A percentile compares a stretch with the other conserved stretches of the same genome.
Conservation (phyloP, 306 rosid species). For the peach (Prunus persica) region DNA sequence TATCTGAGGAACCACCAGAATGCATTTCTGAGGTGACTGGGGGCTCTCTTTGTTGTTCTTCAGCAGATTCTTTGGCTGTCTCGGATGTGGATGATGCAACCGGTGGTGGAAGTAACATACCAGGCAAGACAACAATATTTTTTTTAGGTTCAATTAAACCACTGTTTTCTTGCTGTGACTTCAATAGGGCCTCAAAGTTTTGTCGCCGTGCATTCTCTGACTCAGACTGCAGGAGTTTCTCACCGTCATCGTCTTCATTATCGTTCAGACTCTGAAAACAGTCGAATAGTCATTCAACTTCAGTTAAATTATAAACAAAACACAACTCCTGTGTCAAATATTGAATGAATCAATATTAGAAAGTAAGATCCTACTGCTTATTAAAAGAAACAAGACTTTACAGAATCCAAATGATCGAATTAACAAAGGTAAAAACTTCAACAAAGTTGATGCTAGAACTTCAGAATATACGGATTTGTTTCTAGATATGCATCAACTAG, state of each 20-base stretch:
- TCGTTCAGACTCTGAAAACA: constrained; percentile 39
- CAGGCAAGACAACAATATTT: constrained; percentile 50
- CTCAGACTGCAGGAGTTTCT: constrained; percentile 48
- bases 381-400: background rate
- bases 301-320: background rate
- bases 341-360: background rate
- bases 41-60: constrained; percentile 34
- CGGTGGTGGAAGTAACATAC: constrained; percentile 61
- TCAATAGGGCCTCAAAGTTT: constrained; percentile 54
- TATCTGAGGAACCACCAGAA: constrained; percentile 18
- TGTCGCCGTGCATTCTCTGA: constrained; percentile 52
- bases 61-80: constrained; percentile 30
- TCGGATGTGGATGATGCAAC: constrained; percentile 16
- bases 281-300: background rate
- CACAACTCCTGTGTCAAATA: background rate
- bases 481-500: background rate
- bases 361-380: background rate
- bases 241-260: constrained; percentile 27
- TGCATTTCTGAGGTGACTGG: constrained; percentile 26
- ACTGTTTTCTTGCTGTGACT: constrained; percentile 60
- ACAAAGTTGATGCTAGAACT: background rate
- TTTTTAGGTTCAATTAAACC: constrained; percentile 69
- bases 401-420: background rate
- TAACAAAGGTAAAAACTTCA: background rate
- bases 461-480: background rate